Evolutionary conservation across 495 filamentous ascomycete species (phyloP).

Genomic region (Xanthoparmelia taractica): DNA sequence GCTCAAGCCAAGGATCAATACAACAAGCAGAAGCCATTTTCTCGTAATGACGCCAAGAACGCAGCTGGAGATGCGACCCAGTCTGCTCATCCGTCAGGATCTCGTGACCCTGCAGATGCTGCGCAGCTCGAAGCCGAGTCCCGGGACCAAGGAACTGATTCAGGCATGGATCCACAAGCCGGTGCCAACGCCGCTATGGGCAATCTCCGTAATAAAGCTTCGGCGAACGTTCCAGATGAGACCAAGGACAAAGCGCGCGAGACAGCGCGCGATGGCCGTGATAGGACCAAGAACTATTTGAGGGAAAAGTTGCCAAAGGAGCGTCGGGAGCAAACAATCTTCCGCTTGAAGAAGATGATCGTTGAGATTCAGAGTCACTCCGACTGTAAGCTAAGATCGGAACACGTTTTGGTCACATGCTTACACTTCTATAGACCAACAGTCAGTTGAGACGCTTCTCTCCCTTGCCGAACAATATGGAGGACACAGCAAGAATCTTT

Average conservation of each 20-base stretch:
- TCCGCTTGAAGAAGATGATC: slow-evolving; percentile 95
- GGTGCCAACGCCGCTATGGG: slow-evolving; percentile 44
- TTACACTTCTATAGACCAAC: slow-evolving; percentile 49
- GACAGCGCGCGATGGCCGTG: slow-evolving; percentile 45
- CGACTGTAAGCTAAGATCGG: slow-evolving; percentile 54
- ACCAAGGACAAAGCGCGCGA: slow-evolving; percentile 55
- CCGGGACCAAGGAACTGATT: slow-evolving; percentile 36
- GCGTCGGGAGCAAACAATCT: slow-evolving; percentile 87
- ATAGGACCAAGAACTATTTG: slow-evolving; percentile 62
- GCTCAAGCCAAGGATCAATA: slow-evolving; percentile 53
- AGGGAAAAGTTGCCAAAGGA: slow-evolving; percentile 81
- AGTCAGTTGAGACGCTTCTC: slow-evolving; percentile 79
- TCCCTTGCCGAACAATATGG: slow-evolving; percentile 78
- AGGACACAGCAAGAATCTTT: slow-evolving; percentile 59
- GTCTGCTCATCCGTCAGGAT: slow-evolving; percentile 42
- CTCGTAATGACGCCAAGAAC: slow-evolving; percentile 46
- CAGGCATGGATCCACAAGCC: slow-evolving; percentile 47
- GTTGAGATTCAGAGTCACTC: slow-evolving; percentile 89
- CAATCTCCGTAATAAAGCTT: slow-evolving; percentile 42
- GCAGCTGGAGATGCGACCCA: slow-evolving; percentile 50
- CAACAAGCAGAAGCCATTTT: slow-evolving; percentile 53
- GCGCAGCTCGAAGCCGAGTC: slow-evolving; percentile 40
- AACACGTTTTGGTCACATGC: slow-evolving; percentile 12
- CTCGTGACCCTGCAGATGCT: slow-evolving; percentile 43
- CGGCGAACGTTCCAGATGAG: slow-evolving; percentile 53